Evolutionary conservation across 257 asterid genomes (phyloP), one percentile per base, ranked within the genome.

Genomic region (Plantago elongata): DNA sequence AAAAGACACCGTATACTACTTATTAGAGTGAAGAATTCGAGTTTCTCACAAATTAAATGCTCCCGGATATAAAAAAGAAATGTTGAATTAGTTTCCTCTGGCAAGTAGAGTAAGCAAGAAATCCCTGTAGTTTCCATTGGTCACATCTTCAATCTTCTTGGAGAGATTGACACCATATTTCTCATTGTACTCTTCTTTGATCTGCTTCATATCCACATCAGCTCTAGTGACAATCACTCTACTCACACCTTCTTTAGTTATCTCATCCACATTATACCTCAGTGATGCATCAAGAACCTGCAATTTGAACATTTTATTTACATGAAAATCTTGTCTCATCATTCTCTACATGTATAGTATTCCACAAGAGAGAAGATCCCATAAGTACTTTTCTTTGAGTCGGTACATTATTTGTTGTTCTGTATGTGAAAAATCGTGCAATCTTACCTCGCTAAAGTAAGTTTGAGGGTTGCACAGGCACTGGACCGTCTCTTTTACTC

Each of bases 41-140:
- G 48, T 13, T 42, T 42, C 5, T 4, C 29, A 37, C 15, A 10
- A 57, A 15, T 27, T 17, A 52, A 40, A 58, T 17, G 13, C 48
- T 43, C 51, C 9, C 5, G 14, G 5, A 17, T 4, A 7, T 0
- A 34, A 34, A 34, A 38, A 38, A 9, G 27, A 22, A 22, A 22
- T 22, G 50, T 38, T 18, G n/a, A 58, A 42, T 43, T 71, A 78
- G 59, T 77, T 81, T 44, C 77, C 76, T 77, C 85, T 83, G 70
- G 86, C 81, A 51, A 80, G 54, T 49, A 89, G 68, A 60, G 90
- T 70, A 45, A 86, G 88, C 87, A 89, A 74, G 78, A 89, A 83
- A 74, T 89, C 95, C 64, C 77, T 82, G 38, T 86, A 89, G 67
- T 78, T 89, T 45, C 96, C 96, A 67, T 81, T 84, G 54, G 91